A percentile compares a stretch with the other conserved stretches of the same genome.
Evolutionary conservation across 176 grass and related monocot genomes (phyloP).

Genomic region (Musa beccarii): DNA sequence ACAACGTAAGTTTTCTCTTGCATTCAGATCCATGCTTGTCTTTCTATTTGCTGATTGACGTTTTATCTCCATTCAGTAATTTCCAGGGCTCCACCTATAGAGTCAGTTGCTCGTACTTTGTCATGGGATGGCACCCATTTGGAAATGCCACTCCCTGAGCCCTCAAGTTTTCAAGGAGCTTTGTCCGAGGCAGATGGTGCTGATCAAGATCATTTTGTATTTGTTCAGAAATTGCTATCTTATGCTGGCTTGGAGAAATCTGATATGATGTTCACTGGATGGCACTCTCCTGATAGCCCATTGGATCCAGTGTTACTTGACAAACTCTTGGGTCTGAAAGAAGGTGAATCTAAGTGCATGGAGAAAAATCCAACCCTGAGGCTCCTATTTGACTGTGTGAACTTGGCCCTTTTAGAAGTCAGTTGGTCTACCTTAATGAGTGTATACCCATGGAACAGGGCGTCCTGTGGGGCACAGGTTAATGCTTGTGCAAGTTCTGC

Average conservation of each 20-base stretch:
- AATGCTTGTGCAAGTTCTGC: slow-evolving; percentile 1
- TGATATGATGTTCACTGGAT: slow-evolving; percentile 42
- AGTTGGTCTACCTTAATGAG: slow-evolving; percentile 29
- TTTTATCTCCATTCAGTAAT: slow-evolving; percentile 24
- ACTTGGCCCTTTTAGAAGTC: slow-evolving; percentile 54
- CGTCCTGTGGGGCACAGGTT: slow-evolving; percentile 2
- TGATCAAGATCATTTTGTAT: slow-evolving; percentile 37
- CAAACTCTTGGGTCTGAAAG: slow-evolving; percentile 58
- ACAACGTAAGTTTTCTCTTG: slow-evolving; percentile 39
- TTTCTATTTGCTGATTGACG: background rate
- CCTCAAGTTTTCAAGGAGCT: slow-evolving; percentile 1
- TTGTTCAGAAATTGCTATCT: slow-evolving; percentile 70
- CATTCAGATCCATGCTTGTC: background rate
- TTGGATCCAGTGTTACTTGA: slow-evolving; percentile 56
- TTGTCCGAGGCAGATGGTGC: slow-evolving; percentile 21
- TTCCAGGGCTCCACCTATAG: slow-evolving; percentile 32
- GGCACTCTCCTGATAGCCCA: slow-evolving; percentile 55
- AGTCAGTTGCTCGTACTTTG: slow-evolving; percentile 41
- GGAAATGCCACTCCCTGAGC: slow-evolving; percentile 15
- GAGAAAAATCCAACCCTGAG: slow-evolving; percentile 69
- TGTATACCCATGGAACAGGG: slow-evolving; percentile 39
- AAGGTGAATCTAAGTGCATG: slow-evolving; percentile 57
- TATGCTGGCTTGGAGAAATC: slow-evolving; percentile 46
- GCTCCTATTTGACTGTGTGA: slow-evolving; percentile 81
- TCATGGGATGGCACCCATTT: slow-evolving; percentile 52